Conservation (phyloP, 352 stramenopile genomes). For the Lagenidium sp. region DNA sequence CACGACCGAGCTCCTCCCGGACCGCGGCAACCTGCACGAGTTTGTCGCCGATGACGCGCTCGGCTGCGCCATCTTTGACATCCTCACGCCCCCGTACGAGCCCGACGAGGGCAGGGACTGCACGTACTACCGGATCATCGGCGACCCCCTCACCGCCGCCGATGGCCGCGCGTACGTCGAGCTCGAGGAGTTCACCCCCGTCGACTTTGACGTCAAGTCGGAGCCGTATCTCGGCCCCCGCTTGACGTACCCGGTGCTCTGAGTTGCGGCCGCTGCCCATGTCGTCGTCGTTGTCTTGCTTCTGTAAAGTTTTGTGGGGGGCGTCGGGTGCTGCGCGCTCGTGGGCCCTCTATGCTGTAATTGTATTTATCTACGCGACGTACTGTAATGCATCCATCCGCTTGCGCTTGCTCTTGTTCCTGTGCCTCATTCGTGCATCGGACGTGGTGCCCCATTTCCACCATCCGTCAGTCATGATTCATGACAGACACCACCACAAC, state of each 20-base stretch:
- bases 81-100: constrained; percentile 81
- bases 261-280: too few relatives aligned
- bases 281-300: not conserved
- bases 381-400: too few relatives aligned
- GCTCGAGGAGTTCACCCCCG: constrained; percentile 39
- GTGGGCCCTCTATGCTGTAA: too few relatives aligned
- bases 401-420: too few relatives aligned
- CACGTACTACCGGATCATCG: constrained; percentile 58
- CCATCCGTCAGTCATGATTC: too few relatives aligned
- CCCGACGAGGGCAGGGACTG: constrained; percentile 51
- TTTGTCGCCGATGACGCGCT: constrained; percentile 57
- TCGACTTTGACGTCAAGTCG: constrained; percentile 42
- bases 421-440: too few relatives aligned
- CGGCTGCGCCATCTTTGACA: constrained; percentile 80
- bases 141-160: constrained; percentile 11
- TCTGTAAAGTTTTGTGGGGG: too few relatives aligned
- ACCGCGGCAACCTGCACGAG: constrained; percentile 70
- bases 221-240: constrained; percentile 39
- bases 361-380: too few relatives aligned
- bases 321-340: too few relatives aligned
- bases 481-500: too few relatives aligned
- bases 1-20: constrained; percentile 63
- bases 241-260: constrained; percentile 6
- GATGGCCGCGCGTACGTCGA: constrained; percentile 6
- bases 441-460: too few relatives aligned